Evolutionary conservation across 2,329 filamentous ascomycete species (phyloP).

Genomic region (Fusarium siculi): DNA sequence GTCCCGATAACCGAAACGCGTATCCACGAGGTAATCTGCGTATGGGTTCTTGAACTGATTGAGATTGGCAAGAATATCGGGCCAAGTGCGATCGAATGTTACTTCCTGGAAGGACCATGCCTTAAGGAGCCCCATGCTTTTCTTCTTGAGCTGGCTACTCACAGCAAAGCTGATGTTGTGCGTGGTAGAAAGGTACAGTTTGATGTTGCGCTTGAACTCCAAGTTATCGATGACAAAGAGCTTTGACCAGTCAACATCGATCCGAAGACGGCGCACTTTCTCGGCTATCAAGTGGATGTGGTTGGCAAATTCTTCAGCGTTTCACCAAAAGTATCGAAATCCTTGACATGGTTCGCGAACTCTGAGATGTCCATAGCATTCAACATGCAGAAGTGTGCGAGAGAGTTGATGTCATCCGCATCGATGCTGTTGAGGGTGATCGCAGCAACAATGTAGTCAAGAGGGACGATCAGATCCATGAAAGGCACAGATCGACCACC

Average conservation of each 20-base stretch:
- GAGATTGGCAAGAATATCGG: not conserved
- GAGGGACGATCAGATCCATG: not conserved
- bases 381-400: not conserved
- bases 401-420: not conserved
- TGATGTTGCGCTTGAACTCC: not conserved
- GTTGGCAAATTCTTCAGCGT: not conserved
- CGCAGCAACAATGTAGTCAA: rapidly evolving
- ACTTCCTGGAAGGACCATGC: not conserved
- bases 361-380: not conserved
- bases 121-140: not conserved
- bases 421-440: not conserved
- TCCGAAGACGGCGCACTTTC: not conserved
- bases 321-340: not conserved
- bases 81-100: not conserved
- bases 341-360: not conserved
- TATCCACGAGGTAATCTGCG: not conserved
- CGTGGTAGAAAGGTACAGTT: not conserved
- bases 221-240: not conserved
- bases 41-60: not conserved
- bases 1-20: not conserved
- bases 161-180: not conserved
- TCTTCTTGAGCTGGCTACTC: not conserved
- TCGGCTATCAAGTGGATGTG: not conserved
- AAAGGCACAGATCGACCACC: not conserved
- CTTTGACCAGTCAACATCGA: not conserved